Evolutionary conservation across 1,284 basidiomycete genomes (phyloP), one percentile per base, ranked within the genome.

Genomic region (Malassezia vespertilionis): DNA sequence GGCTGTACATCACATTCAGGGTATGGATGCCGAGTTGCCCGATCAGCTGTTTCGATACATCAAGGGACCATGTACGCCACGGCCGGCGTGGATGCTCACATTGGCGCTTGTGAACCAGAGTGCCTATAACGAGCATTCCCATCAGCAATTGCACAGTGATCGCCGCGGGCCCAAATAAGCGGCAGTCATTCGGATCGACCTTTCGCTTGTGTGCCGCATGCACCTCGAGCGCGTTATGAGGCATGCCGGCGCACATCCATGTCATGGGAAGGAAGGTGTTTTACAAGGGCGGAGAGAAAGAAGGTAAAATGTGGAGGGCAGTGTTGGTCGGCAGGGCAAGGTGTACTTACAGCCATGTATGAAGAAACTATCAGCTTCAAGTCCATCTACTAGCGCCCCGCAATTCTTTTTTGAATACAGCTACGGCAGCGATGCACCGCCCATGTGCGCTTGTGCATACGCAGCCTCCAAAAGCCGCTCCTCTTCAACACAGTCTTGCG

Each of bases 21-120:
- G 78, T 79, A 68, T 96, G 91, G 4, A 95, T 81, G 60, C 89
- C 85, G 72, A 85, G 78, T 69, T 95, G 88, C 26, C 90, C 90
- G 18, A 84, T 77, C 36, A 95, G 75, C 75, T 97, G 91, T 72
- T 96, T 71, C 7, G 67, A 61, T 12, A 70, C 44, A 54, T 70
- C 70, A 18, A 70, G 56, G 24, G 54, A 40, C 86, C 91, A 96
- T 73, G 93, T 88, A 64, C 79, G 77, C 90, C 91, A 96, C 21
- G 82, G 84, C 27, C 90, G 79, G 65, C 82, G 86, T 15, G 82
- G 81, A 35, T 76, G 76, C 72, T 96, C 90, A 56, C 84, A 76
- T 56, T 91, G 83, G 45, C 91, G 77, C 71, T 96, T 96, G 69
- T 82, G 82, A 2, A 95, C 77, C 34, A 96, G 76, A 4, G 86